These are phyloP conservation scores for Mesembryanthemum crystallinum DNA, from an alignment of 148 eudicot genomes.

Conservation along the genomic window DNA sequence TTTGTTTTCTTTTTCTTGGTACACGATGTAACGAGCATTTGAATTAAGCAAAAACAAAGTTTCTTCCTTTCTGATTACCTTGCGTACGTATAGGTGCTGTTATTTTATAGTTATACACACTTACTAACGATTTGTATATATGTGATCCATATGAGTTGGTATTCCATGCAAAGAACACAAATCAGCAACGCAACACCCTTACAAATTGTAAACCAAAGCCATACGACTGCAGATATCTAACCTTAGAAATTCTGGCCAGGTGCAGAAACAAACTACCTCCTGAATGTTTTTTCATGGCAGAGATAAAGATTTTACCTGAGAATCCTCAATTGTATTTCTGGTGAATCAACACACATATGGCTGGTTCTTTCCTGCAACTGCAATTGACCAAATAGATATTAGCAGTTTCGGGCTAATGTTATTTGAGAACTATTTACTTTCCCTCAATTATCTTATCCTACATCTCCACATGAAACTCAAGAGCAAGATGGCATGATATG, in stretches of 20 bases:
- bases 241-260: neutral
- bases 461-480: neutral
- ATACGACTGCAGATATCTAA: no score
- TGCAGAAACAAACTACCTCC: neutral
- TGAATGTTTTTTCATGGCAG: neutral
- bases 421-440: neutral
- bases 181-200: neutral
- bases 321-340: neutral
- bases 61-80: slow-evolving; percentile 9
- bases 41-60: slow-evolving; percentile 13
- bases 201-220: neutral
- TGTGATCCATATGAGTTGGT: neutral
- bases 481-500: neutral
- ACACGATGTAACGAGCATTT: slow-evolving; percentile 30
- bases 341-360: neutral
- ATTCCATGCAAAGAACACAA: neutral
- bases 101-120: no score
- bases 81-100: neutral
- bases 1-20: slow-evolving; percentile 11
- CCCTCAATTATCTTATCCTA: neutral
- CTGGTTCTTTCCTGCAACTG: neutral
- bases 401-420: neutral
- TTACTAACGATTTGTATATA: neutral
- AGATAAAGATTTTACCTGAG: neutral
- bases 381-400: neutral